Base-by-base conservation (phyloP, 768 basidiomycete species). In the Termitomyces bulborhizus region DNA sequence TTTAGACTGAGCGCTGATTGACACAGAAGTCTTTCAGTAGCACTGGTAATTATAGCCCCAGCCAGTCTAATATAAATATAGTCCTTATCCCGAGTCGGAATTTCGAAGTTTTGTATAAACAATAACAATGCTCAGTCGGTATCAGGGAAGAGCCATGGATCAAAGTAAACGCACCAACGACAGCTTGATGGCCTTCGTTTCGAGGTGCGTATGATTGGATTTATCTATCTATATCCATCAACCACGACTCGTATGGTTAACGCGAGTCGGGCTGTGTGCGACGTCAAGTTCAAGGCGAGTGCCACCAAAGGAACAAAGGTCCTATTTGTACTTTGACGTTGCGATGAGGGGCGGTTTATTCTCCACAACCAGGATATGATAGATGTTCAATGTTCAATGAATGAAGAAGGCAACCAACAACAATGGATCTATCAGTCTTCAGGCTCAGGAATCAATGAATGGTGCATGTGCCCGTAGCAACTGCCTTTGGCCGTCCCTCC, bases 381-480 rank as follows among this genome's bases (percentile, higher is more conserved):
- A 42, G 37, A 13, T 44, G 21, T 47, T 37, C 31, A 24, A 54
- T 41, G 45, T n/a, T n/a, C n/a, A n/a, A n/a, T n/a, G n/a, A n/a
- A n/a, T 46, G 16, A 27, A 11, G 45, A 31, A 26, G 53, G 57
- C 59, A 47, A 57, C 56, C 43, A 57, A 57, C 55, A 59, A 44
- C 49, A 49, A 43, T 27, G 42, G 46, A 21, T n/a, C 15, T 40
- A 43, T 46, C 43, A 51, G 21, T 29, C 4, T 15, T 21, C 21
- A 21, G 21, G 15, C 29, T 32, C 8, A 37, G 9, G 9, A 50
- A 59, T 29, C 40, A 43, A 50, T 2, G 34, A 37, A n/a, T 37
- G 47, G 21, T 43, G 29, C 18, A 32, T 40, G 60, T 64, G 59
- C 46, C 62, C 65, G 58, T 66, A 63, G 63, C 62, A 54, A 67